Evolutionary conservation across 371 early-diverging fungal species (phyloP).

Genomic region (Chytridiales sp.): DNA sequence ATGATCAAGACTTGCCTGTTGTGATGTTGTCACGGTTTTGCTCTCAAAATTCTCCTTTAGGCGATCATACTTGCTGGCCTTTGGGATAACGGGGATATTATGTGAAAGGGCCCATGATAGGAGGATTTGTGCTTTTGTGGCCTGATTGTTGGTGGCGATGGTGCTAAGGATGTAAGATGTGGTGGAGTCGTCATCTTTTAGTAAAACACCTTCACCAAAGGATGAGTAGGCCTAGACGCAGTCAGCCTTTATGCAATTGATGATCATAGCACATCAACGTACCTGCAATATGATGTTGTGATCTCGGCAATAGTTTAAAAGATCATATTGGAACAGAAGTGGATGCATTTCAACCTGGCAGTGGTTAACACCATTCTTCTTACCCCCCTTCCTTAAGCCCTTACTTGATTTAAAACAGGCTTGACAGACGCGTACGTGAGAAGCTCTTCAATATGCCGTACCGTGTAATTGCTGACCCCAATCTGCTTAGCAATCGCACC

Average conservation of each 20-base stretch:
- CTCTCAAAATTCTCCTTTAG: constrained; percentile 58
- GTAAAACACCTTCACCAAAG: constrained; percentile 78
- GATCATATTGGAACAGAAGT: constrained; percentile 60
- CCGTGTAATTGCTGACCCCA: constrained; percentile 82
- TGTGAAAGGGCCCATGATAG: constrained; percentile 78
- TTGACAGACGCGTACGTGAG: constrained; percentile 32
- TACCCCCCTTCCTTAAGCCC: too few relatives aligned
- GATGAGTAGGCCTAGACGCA: constrained; percentile 85
- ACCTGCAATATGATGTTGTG: too few relatives aligned
- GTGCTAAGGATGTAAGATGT: constrained; percentile 14
- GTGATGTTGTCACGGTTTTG: too few relatives aligned
- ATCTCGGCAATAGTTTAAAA: constrained; percentile 63
- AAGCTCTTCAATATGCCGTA: constrained; percentile 60
- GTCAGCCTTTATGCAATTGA: constrained; percentile 60
- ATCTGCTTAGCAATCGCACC: constrained; percentile 63
- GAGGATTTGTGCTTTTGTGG: constrained; percentile 66
- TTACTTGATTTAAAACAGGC: constrained; percentile 61
- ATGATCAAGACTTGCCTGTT: too few relatives aligned
- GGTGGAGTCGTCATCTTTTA: constrained; percentile 34
- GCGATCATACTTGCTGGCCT: constrained; percentile 54
- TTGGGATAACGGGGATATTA: constrained; percentile 64
- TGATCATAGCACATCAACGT: too few relatives aligned
- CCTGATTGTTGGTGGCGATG: constrained; percentile 39
- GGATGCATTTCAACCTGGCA: constrained; percentile 27
- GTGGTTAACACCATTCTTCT: background rate